These are phyloP conservation scores for Leccinum disarticulatum DNA, from an alignment of 768 basidiomycete genomes.

Conservation along the genomic window DNA sequence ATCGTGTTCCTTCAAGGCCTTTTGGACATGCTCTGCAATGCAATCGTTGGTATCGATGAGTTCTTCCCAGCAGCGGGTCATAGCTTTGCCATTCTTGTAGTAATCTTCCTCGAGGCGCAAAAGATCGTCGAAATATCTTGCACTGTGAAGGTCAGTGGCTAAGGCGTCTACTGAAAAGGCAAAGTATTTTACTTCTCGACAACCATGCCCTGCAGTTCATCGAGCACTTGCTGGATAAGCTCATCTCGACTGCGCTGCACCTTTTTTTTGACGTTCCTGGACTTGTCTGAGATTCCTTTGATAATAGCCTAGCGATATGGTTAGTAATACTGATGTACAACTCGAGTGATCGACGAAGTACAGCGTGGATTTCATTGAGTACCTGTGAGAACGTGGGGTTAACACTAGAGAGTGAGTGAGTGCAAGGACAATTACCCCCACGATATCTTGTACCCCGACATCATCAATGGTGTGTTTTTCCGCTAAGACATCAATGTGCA, in stretches of 20 bases:
- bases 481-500: not conserved
- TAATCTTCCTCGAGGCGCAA: constrained; percentile 59
- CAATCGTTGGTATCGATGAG: constrained; percentile 41
- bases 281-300: constrained; percentile 45
- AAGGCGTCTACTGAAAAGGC: constrained; percentile 1
- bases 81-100: constrained; percentile 39
- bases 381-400: constrained; percentile 34
- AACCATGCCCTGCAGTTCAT: constrained; percentile 45
- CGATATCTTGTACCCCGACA: constrained; percentile 36
- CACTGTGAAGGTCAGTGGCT: constrained; percentile 34
- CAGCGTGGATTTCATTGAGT: constrained; percentile 51
- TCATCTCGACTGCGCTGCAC: constrained; percentile 44
- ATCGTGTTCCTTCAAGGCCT: constrained; percentile 48
- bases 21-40: constrained; percentile 35
- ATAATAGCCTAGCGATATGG: constrained; percentile 43
- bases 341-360: constrained; percentile 11
- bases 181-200: constrained; percentile 23
- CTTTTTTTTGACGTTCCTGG: constrained; percentile 47
- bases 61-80: constrained; percentile 43
- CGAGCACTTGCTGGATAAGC: constrained; percentile 47
- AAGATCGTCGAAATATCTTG: constrained; percentile 50
- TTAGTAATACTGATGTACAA: constrained; percentile 15
- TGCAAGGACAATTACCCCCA: constrained; percentile 37
- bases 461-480: constrained; percentile 6
- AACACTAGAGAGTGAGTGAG: not conserved